These are phyloP conservation scores for Pezicula radicicola DNA, from an alignment of 2,329 filamentous ascomycete species.

Conservation along the genomic window DNA sequence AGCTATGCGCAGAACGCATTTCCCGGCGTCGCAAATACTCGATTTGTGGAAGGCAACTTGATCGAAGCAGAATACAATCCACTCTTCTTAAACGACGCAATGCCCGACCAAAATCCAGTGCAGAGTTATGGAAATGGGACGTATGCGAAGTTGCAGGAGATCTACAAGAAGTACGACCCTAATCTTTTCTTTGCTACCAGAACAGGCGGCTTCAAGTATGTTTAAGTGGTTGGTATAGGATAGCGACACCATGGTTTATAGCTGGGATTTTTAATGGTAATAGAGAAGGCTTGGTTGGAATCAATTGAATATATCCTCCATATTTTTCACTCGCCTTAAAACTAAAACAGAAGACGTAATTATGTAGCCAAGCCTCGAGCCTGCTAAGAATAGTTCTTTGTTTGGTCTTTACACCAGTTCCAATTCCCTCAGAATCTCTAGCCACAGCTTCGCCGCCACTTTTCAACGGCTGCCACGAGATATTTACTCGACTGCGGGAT, in stretches of 20 bases:
- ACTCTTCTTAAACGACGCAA: constrained; percentile 34
- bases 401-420: constrained; percentile 20
- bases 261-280: too few relatives aligned
- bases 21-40: constrained; percentile 16
- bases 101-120: constrained; percentile 23
- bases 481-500: constrained; percentile 22
- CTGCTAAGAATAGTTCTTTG: background rate
- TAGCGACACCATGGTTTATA: background rate
- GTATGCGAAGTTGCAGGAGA: constrained; percentile 27
- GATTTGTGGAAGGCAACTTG: constrained; percentile 12
- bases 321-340: too few relatives aligned
- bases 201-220: constrained; percentile 23
- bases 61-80: constrained; percentile 23
- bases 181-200: constrained; percentile 24
- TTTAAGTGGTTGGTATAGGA: constrained; percentile 9
- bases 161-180: constrained; percentile 30
- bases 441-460: constrained; percentile 16
- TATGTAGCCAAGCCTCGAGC: too few relatives aligned
- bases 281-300: too few relatives aligned
- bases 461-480: constrained; percentile 12
- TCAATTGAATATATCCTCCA: too few relatives aligned
- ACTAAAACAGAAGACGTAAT: too few relatives aligned
- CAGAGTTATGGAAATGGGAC: constrained; percentile 23
- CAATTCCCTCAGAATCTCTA: constrained; percentile 16
- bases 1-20: constrained; percentile 10